These are phyloP conservation scores for Harringtonia aguacate DNA, from an alignment of 2,329 filamentous ascomycete genomes.

Conservation along the genomic window DNA sequence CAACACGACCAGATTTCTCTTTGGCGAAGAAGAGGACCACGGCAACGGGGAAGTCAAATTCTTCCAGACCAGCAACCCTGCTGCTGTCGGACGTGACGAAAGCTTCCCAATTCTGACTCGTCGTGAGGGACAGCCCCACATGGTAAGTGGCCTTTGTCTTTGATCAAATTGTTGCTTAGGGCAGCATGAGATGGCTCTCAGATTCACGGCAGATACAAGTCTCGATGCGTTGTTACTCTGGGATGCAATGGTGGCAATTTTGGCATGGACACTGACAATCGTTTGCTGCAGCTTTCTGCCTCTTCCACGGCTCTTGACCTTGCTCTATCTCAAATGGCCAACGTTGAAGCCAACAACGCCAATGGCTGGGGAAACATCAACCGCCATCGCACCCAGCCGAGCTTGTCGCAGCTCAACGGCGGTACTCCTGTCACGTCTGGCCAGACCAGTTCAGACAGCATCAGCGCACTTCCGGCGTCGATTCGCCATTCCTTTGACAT, in stretches of 20 bases:
- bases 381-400: slow-evolving; percentile 59
- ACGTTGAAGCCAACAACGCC: slow-evolving; percentile 38
- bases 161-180: not conserved
- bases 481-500: slow-evolving; percentile 50
- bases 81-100: slow-evolving; percentile 42
- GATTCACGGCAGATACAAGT: not conserved
- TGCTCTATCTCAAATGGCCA: slow-evolving; percentile 57
- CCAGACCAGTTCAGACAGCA: slow-evolving; percentile 32
- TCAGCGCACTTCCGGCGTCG: slow-evolving; percentile 36
- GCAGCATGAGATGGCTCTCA: not conserved
- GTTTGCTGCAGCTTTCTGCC: slow-evolving; percentile 52
- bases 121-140: slow-evolving; percentile 36
- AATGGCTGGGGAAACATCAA: slow-evolving; percentile 53
- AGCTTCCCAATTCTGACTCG: slow-evolving; percentile 78
- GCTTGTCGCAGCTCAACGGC: slow-evolving; percentile 33
- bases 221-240: not conserved
- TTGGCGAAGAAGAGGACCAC: slow-evolving; percentile 60
- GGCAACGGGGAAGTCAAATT: slow-evolving; percentile 56
- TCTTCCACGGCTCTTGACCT: slow-evolving; percentile 75
- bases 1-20: slow-evolving; percentile 77
- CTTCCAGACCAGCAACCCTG: slow-evolving; percentile 56
- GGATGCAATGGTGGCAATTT: too few relatives aligned
- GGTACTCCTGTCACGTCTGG: slow-evolving; percentile 21
- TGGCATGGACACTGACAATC: too few relatives aligned
- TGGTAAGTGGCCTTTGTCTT: slow-evolving; percentile 27